Evolutionary conservation across 352 stramenopile genomes (phyloP), one percentile per base, ranked within the genome.

Genomic region (Pythium sukuiense): DNA sequence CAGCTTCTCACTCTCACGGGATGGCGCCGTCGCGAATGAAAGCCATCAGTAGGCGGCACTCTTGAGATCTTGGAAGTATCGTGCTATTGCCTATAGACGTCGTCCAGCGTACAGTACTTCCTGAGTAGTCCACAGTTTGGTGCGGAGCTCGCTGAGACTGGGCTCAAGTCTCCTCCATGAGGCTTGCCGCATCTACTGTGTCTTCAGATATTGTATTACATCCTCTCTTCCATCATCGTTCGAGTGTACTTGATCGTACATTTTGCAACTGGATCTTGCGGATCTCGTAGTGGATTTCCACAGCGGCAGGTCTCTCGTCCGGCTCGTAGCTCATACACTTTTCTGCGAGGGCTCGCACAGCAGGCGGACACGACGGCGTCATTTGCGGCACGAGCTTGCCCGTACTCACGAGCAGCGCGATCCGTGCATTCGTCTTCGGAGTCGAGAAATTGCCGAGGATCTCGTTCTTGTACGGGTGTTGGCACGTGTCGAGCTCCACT

Each of bases 281-380:
- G 49, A 76, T 46, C 29, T 48, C 55, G 54, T 69, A 74, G 63
- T 74, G 63, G 49, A 74, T 65, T 27, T 74, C 63, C 18, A 74
- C 48, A 0, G 63, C 68, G 0, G 68, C 65, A 5, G 71, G 71
- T 24, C 71, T 64, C 12, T 73, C 60, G 0, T 30, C 48, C 7
- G 67, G 53, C 8, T 70, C 43, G 32, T 52, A 73, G 29, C 43
- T 61, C 29, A 76, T 39, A 46, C 71, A 78, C 35, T 27, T 41
- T 39, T 50, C 27, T 6, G 56, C 50, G 11, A 78, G 62, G 13
- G 50, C 59, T 3, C 24, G 33, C 8, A 78, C 56, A 7, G 30
- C 48, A 18, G 32, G 27, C 9, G 71, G 71, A 27, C 67, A 75
- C 2, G 61, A 45, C 1, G 12, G 16, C 0, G 61, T 65, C 6